phyloP scores from a whole-genome alignment of 495 filamentous ascomycete genomes.

The Neurospora cerealis region DNA sequence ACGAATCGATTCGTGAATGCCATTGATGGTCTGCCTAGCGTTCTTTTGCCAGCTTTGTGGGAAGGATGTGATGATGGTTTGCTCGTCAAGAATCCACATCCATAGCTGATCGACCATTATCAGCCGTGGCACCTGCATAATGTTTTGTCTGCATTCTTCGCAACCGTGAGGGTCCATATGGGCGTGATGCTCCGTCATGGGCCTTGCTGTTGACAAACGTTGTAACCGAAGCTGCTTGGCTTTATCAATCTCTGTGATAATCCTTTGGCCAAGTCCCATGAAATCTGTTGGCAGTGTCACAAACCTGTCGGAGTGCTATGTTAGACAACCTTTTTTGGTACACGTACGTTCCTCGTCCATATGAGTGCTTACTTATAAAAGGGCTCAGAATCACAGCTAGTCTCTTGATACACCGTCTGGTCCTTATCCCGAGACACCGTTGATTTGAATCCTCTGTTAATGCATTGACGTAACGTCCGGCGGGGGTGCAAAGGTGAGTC shows the following conservation, averaged over 20 bases:
- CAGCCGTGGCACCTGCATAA: slow-evolving; percentile 45
- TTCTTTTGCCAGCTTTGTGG: slow-evolving; percentile 39
- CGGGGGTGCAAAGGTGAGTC: slow-evolving; percentile 54
- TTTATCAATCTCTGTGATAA: background rate
- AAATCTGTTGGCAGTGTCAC: background rate
- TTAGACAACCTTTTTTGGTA: background rate
- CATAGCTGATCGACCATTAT: slow-evolving; percentile 72
- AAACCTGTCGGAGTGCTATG: background rate
- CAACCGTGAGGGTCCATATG: background rate
- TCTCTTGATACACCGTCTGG: background rate
- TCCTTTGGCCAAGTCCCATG: background rate
- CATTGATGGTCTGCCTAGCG: slow-evolving; percentile 49
- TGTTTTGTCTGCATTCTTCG: slow-evolving; percentile 11
- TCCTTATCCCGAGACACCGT: background rate
- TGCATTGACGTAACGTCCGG: slow-evolving; percentile 55
- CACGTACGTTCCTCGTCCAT: background rate
- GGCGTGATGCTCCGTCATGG: background rate
- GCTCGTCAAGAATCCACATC: slow-evolving; percentile 60
- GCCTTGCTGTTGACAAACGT: background rate
- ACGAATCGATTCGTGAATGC: slow-evolving; percentile 51
- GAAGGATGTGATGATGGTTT: slow-evolving; percentile 61
- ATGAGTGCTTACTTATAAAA: background rate
- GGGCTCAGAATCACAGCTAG: background rate
- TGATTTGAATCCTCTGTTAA: background rate
- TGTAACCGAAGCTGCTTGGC: background rate